Evolutionary conservation across 2,329 filamentous ascomycete species (phyloP).

Genomic region (Fusarium torulosum): DNA sequence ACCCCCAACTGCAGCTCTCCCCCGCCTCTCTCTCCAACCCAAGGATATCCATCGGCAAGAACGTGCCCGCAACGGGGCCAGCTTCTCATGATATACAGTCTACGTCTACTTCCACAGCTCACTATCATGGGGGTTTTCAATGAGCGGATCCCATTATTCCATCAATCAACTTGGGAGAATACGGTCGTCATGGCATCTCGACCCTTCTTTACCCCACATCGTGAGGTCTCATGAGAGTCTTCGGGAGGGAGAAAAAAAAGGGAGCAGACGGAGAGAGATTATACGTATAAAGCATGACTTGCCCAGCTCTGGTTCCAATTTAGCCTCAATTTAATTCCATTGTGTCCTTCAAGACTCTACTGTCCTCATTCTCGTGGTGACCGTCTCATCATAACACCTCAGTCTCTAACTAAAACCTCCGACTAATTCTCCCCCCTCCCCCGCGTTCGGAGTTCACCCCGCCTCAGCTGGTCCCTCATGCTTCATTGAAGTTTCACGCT

Average conservation of each 20-base stretch:
- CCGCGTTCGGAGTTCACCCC: conserved; percentile 43
- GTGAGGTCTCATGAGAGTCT: conserved; percentile 39
- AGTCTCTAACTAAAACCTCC: background rate
- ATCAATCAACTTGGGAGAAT: conserved; percentile 37
- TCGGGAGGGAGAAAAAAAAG: background rate
- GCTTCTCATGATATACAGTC: conserved; percentile 38
- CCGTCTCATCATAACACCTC: conserved; percentile 14
- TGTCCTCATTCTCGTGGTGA: background rate
- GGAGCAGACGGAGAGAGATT: background rate
- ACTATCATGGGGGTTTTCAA: conserved; percentile 33
- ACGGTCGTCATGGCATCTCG: conserved; percentile 37
- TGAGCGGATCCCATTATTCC: conserved; percentile 40
- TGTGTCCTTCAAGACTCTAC: background rate
- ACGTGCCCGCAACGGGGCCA: conserved; percentile 17
- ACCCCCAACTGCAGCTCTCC: conserved; percentile 34
- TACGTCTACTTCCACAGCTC: background rate
- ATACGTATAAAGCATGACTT: conserved; percentile 40
- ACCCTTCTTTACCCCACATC: conserved; percentile 42
- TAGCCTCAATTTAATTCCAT: conserved; percentile 32
- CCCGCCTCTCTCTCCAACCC: conserved; percentile 5
- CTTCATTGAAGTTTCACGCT: conserved; percentile 1
- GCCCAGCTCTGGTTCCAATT: conserved; percentile 10
- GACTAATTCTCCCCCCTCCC: conserved; percentile 33
- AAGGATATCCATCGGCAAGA: conserved; percentile 26
- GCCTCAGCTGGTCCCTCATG: conserved; percentile 29